Evolutionary conservation across 2,329 filamentous ascomycete genomes (phyloP), one percentile per base, ranked within the genome.

Genomic region (Fusarium brachygibbosum): DNA sequence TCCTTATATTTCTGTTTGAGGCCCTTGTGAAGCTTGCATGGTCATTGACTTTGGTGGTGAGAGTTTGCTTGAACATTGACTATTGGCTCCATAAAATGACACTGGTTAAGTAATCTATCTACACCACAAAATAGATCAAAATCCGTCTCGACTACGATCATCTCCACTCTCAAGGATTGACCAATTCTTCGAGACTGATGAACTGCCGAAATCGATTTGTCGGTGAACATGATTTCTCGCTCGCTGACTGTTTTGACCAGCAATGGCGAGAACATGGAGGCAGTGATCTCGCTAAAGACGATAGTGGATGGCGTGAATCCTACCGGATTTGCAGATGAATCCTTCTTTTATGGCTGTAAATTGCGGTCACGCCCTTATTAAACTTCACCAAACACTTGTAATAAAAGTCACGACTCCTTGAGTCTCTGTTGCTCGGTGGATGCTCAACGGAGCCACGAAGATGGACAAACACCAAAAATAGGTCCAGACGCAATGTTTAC

Each of bases 381-480:
- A 29, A 13, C 8, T 17, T 23, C 13, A 8, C 16, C 25, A 29
- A 28, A 44, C 17, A 19, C 17, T 8, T 13, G 25, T 25, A 29
- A 44, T 5, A n/a, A 44, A 17, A 41, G 21, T 13, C 41, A 29
- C 25, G 10, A n/a, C 16, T 44, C 16, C 16, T 13, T n/a, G 10
- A n/a, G 16, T 29, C 23, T 29, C 13, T 41, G 19, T 11, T 12
- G 8, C 13, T 17, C 5, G n/a, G 16, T 28, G 25, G 23, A 29
- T 29, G 34, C 35, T 40, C n/a, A 38, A 35, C 13, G 40, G 23
- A 21, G 13, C 13, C 13, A 40, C 23, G 16, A 51, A 21, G 14
- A 17, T 28, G 14, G 34, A 21, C 11, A 40, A 53, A 45, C 35
- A 35, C 59, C 62, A 38, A 65, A 58, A 65, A 65, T 65, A 65